Evolutionary conservation across 2,329 filamentous ascomycete species (phyloP).

Genomic region (Exophiala oligosperma): DNA sequence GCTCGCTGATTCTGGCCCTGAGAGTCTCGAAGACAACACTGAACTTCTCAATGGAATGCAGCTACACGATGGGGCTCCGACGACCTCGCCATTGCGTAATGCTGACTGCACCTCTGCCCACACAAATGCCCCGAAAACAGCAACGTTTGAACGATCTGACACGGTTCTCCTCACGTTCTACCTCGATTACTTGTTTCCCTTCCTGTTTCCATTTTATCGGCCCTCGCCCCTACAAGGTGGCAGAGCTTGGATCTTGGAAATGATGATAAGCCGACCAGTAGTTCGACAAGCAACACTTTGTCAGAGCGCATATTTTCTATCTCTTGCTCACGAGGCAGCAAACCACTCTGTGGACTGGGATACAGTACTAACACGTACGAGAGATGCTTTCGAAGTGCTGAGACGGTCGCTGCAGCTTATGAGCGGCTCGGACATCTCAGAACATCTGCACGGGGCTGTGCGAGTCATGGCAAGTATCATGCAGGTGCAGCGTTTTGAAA

Average conservation of each 20-base stretch:
- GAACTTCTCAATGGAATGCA: neutral
- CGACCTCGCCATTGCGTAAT: neutral
- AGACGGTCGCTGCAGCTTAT: constrained; percentile 29
- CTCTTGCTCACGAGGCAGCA: constrained; percentile 33
- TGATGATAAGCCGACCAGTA: constrained; percentile 58
- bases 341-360: constrained; percentile 6
- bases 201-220: constrained; percentile 64
- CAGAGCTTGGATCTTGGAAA: constrained; percentile 60
- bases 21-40: neutral
- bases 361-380: constrained; percentile 11
- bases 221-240: constrained; percentile 58
- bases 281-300: constrained; percentile 60
- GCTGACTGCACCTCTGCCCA: neutral
- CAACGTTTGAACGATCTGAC: constrained; percentile 22
- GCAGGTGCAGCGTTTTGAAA: constrained; percentile 38
- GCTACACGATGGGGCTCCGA: neutral
- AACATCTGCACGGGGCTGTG: constrained; percentile 28
- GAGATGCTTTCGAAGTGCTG: constrained; percentile 18
- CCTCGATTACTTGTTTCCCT: constrained; percentile 62
- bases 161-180: constrained; percentile 57
- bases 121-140: constrained; percentile 4
- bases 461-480: constrained; percentile 37
- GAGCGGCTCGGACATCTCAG: constrained; percentile 18
- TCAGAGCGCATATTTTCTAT: constrained; percentile 59
- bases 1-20: neutral